These are phyloP conservation scores for Umbelopsis sp. DNA, from an alignment of 192 early-diverging fungal genomes.

Conservation along the genomic window DNA sequence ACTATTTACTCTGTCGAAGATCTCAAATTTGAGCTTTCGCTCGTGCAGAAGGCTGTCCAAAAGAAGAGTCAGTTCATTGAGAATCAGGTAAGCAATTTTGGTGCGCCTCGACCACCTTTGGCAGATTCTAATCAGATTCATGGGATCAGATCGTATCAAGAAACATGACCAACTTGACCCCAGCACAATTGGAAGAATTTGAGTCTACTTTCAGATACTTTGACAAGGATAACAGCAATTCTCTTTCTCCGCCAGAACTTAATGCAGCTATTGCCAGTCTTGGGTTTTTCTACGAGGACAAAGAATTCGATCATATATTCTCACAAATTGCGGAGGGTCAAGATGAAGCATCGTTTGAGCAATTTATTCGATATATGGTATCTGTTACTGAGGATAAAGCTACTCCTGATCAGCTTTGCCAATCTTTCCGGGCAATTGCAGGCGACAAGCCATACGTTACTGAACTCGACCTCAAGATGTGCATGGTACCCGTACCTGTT, in stretches of 20 bases:
- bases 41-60: slow-evolving; percentile 77
- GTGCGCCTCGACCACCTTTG: background rate
- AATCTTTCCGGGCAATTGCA: slow-evolving; percentile 87
- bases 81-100: slow-evolving; percentile 68
- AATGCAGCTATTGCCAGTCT: slow-evolving; percentile 82
- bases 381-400: slow-evolving; percentile 89
- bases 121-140: background rate
- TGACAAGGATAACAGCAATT: slow-evolving; percentile 87
- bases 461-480: slow-evolving; percentile 79
- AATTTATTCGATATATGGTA: slow-evolving; percentile 87
- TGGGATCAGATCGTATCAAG: slow-evolving; percentile 75
- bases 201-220: slow-evolving; percentile 90
- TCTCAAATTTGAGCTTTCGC: slow-evolving; percentile 80
- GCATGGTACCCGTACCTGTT: slow-evolving; percentile 72
- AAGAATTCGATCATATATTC: slow-evolving; percentile 74
- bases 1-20: slow-evolving; percentile 93
- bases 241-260: slow-evolving; percentile 78
- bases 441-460: slow-evolving; percentile 87
- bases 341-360: slow-evolving; percentile 80
- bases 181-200: slow-evolving; percentile 91
- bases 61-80: slow-evolving; percentile 90
- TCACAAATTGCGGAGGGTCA: slow-evolving; percentile 59
- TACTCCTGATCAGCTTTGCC: slow-evolving; percentile 81
- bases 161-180: slow-evolving; percentile 91
- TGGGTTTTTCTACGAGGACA: slow-evolving; percentile 75